Base-by-base conservation (phyloP, 192 early-diverging fungal genomes). In the Podila horticola region DNA sequence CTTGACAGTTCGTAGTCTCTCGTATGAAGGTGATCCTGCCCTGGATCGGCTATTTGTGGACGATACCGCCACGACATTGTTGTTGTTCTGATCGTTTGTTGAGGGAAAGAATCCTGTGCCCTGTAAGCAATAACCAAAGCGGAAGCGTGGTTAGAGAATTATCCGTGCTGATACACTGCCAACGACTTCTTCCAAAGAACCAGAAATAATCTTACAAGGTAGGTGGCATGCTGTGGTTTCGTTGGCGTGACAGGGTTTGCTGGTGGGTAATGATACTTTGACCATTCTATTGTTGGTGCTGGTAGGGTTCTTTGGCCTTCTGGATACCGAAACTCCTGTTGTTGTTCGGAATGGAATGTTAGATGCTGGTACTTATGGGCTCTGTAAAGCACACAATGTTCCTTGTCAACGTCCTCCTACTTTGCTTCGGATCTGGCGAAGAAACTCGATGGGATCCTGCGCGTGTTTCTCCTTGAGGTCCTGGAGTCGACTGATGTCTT, bases 401-500 rank as follows among this genome's bases (percentile, higher is more conserved):
- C 41, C 41, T 17, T 45, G 0, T 45, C 1, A 41, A 41, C 15
- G 17, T 30, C 36, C 1, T 60, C 19, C 45, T 82, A 84, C 85
- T 79, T 83, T 86, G 34, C 26, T 65, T 64, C 82, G 82, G 19
- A 86, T 17, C 62, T 83, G 67, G 20, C 60, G 33, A 41, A 88
- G 61, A 70, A 86, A 88, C 20, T 81, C 75, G 58, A 84, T 74
- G 12, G 87, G 87, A 30, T 86, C 85, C 1, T 69, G 52, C 22
- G 86, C 57, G 24, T 85, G 84, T 38, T 76, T 77, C 50, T 84
- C 66, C 59, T 88, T 88, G 15, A 88, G 50, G 15, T 58, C 64
- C 45, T 76, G 69, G n/a, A 88, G 55, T 13, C 68, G 57, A 51
- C 77, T 51, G 12, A 88, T 33, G 64, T 86, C 85, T 51, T 86